Evolutionary conservation across 2,329 filamentous ascomycete species (phyloP).

Genomic region (Nothopassalora personata): DNA sequence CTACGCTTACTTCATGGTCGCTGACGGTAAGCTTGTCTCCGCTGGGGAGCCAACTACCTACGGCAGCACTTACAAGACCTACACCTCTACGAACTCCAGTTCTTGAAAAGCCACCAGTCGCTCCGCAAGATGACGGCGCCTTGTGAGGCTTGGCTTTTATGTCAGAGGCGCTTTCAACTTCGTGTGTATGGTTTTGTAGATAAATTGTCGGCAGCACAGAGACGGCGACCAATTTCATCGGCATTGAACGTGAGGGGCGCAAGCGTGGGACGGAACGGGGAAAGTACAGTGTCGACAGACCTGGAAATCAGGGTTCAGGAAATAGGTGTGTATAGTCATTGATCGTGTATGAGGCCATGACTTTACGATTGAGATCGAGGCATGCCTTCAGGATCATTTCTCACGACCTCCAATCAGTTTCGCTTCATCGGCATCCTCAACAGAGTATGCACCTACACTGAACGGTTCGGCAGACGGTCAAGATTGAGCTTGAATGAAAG

Average conservation of each 20-base stretch:
- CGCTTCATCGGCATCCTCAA: no score
- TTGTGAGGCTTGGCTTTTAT: background rate
- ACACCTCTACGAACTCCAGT: slow-evolving; percentile 5
- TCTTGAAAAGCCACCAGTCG: background rate
- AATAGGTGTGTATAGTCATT: no score
- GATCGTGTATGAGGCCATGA: no score
- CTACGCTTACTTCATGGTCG: slow-evolving; percentile 37
- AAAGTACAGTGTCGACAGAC: slow-evolving; percentile 2
- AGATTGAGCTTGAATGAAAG: no score
- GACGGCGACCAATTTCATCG: background rate
- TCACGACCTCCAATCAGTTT: no score
- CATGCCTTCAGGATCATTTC: no score
- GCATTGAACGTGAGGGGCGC: background rate
- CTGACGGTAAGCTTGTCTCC: slow-evolving; percentile 33
- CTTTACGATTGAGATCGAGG: no score
- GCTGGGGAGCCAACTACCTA: slow-evolving; percentile 28
- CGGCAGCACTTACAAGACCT: slow-evolving; percentile 28
- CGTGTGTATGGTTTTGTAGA: background rate
- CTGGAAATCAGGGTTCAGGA: background rate
- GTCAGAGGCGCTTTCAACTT: background rate
- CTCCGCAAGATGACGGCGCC: background rate
- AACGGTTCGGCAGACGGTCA: no score
- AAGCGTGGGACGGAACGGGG: background rate
- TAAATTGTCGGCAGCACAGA: background rate
- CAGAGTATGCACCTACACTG: no score